These are phyloP conservation scores for Panicum virgatum DNA, from an alignment of 202 grass and related monocot genomes.

Conservation along the genomic window DNA sequence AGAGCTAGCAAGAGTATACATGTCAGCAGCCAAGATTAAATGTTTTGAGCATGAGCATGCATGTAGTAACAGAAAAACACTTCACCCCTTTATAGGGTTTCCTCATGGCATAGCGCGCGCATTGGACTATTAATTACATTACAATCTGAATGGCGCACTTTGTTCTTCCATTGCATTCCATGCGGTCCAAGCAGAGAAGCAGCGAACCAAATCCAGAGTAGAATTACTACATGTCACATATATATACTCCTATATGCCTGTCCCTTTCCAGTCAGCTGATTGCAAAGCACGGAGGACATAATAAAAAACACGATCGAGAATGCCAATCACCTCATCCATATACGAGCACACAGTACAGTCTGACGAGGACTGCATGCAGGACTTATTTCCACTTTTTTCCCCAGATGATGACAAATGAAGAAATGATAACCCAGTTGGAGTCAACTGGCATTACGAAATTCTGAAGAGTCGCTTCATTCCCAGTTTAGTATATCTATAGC, in stretches of 20 bases:
- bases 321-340: conserved; percentile 30
- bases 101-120: no score
- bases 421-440: neutral
- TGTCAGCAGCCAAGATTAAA: no score
- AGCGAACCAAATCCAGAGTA: neutral
- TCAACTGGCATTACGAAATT: conserved; percentile 34
- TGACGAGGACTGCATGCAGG: conserved; percentile 29
- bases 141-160: neutral
- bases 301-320: neutral
- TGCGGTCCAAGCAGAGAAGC: conserved; percentile 18
- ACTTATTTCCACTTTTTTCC: neutral
- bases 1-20: neutral
- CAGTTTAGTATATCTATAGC: no score
- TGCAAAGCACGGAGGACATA: neutral
- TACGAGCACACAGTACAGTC: conserved; percentile 9
- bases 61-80: neutral
- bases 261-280: conserved; percentile 16
- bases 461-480: neutral
- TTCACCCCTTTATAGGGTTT: neutral
- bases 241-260: neutral
- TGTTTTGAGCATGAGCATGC: neutral
- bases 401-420: neutral
- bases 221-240: neutral
- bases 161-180: neutral
- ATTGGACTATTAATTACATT: neutral